Percentiles rank a stretch among this genome's conserved stretches.
phyloP scores from a whole-genome alignment of 2,329 filamentous ascomycete species.

The Beauveria brongniartii region DNA sequence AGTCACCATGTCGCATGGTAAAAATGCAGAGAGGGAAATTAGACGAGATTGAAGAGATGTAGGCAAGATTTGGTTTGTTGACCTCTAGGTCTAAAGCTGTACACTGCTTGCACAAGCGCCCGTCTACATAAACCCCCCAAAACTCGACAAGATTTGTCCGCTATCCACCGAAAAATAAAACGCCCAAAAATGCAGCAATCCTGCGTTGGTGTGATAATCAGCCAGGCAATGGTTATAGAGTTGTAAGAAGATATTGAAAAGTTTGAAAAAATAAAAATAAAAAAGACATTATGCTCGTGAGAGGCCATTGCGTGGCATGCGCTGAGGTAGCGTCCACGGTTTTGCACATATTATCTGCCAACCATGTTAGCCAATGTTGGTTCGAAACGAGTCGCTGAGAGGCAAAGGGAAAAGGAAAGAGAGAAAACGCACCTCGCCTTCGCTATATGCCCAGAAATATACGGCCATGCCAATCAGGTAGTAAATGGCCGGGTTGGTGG shows the following conservation, averaged over 20 bases:
- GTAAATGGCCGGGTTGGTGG: slow-evolving; percentile 85
- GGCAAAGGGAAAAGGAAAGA: no score
- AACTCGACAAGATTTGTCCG: neutral
- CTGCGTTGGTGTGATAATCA: neutral
- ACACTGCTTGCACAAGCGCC: neutral
- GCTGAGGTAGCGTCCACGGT: slow-evolving; percentile 61
- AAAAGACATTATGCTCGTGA: slow-evolving; percentile 2
- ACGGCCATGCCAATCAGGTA: slow-evolving; percentile 77
- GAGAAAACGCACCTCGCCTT: slow-evolving; percentile 71
- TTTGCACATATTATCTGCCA: slow-evolving; percentile 56
- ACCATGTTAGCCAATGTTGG: slow-evolving; percentile 8
- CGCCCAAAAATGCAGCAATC: slow-evolving; percentile 3
- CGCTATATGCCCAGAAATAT: slow-evolving; percentile 96
- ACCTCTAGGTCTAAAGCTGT: neutral
- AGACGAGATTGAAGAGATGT: neutral
- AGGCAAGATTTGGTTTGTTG: neutral
- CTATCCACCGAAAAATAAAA: neutral
- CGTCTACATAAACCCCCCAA: neutral
- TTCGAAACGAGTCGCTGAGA: neutral
- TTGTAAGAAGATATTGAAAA: neutral
- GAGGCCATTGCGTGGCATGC: slow-evolving; percentile 26
- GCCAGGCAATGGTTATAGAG: neutral
- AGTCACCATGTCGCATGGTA: neutral
- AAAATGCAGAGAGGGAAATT: neutral
- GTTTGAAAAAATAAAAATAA: neutral